A percentile compares a stretch with the other conserved stretches of the same genome.
phyloP scores from a whole-genome alignment of 225 moss, liverwort and hornwort genomes.

The Polytrichum formosum region DNA sequence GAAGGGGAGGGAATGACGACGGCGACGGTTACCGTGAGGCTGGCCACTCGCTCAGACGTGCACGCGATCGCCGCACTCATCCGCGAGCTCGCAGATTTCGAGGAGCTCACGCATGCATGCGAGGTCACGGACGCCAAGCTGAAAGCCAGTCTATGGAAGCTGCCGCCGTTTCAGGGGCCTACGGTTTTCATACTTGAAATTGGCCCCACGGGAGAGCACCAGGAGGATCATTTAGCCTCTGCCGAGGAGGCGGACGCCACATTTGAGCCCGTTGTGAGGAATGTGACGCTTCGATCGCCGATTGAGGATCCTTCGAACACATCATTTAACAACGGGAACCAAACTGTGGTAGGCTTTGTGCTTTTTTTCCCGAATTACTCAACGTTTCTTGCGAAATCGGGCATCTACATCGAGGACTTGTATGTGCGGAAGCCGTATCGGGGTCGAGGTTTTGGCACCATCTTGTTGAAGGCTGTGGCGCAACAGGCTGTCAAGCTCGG shows the following conservation, averaged over 20 bases:
- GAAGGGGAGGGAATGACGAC: slow-evolving; percentile 8
- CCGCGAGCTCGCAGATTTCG: slow-evolving; percentile 52
- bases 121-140: slow-evolving; percentile 40
- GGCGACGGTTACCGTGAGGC: slow-evolving; percentile 41
- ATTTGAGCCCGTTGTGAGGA: slow-evolving; percentile 35
- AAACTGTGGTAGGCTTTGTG: slow-evolving; percentile 40
- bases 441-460: slow-evolving; percentile 50
- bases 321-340: slow-evolving; percentile 11
- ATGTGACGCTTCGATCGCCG: slow-evolving; percentile 34
- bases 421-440: slow-evolving; percentile 58
- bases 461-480: slow-evolving; percentile 59
- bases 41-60: slow-evolving; percentile 43
- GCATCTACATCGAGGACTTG: slow-evolving; percentile 59
- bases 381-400: slow-evolving; percentile 45
- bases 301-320: slow-evolving; percentile 30
- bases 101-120: slow-evolving; percentile 43
- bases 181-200: slow-evolving; percentile 59
- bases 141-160: slow-evolving; percentile 29
- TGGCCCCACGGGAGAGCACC: slow-evolving; percentile 3
- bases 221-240: background rate
- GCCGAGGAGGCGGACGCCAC: background rate
- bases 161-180: slow-evolving; percentile 53
- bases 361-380: slow-evolving; percentile 66
- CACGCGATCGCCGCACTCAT: slow-evolving; percentile 34
- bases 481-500: slow-evolving; percentile 53